A percentile compares a stretch with the other conserved stretches of the same genome.
Evolutionary conservation across 208 protist species (phyloP).

Genomic region (Trypanosoma brucei): DNA sequence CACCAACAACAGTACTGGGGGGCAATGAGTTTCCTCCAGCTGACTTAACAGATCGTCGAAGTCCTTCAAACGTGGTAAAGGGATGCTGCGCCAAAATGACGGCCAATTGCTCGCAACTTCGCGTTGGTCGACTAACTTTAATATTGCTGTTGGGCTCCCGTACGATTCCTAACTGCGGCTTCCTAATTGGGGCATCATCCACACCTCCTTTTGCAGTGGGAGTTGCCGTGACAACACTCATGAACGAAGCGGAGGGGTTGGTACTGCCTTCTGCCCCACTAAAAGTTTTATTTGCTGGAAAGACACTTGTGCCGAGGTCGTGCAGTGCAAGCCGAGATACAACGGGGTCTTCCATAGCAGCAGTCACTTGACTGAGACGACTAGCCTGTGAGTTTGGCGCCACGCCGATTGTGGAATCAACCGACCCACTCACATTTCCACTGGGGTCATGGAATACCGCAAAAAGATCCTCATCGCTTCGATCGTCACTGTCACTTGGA

Average conservation of each 20-base stretch:
- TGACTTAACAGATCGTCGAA: constrained; percentile 7
- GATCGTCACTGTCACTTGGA: constrained; percentile 3
- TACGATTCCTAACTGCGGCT: constrained; percentile 2
- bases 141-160: constrained; percentile 38
- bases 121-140: constrained; percentile 48
- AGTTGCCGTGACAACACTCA: constrained; percentile 10
- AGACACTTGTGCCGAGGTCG: no score
- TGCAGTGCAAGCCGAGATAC: no score
- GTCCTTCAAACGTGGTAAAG: constrained; percentile 36
- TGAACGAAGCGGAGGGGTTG: constrained; percentile 13
- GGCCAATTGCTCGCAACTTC: constrained; percentile 50
- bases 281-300: background rate
- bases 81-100: constrained; percentile 54
- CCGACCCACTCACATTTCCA: background rate
- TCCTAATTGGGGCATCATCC: background rate
- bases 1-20: constrained; percentile 45
- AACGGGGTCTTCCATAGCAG: background rate
- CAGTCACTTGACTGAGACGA: background rate
- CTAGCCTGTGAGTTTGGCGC: background rate
- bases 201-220: background rate
- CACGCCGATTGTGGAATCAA: no score
- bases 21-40: constrained; percentile 9
- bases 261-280: constrained; percentile 2
- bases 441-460: constrained; percentile 24
- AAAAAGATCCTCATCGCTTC: constrained; percentile 59